phyloP scores from a whole-genome alignment of 495 filamentous ascomycete genomes.

The Penicillium riverlandense region DNA sequence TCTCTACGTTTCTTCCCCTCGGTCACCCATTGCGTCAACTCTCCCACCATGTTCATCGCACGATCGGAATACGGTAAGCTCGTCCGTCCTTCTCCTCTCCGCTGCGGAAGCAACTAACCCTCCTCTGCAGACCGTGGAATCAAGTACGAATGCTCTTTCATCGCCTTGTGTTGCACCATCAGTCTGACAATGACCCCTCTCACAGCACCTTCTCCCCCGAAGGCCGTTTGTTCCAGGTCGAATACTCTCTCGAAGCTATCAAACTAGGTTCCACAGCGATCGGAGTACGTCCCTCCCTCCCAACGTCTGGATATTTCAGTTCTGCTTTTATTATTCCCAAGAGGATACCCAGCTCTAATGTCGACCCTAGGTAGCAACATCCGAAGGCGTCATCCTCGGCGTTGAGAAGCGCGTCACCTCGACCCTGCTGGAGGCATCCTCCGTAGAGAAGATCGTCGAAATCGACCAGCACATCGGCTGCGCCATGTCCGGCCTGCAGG shows the following conservation, averaged over 20 bases:
- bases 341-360: constrained; percentile 8
- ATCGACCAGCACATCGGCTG: constrained; percentile 98
- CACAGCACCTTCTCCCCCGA: constrained; percentile 97
- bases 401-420: constrained; percentile 99
- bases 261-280: constrained; percentile 98
- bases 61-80: constrained; percentile 97
- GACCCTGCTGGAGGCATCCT: constrained; percentile 90
- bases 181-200: constrained; percentile 20
- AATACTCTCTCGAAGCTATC: constrained; percentile 99
- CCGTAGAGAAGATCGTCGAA: constrained; percentile 98
- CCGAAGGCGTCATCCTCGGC: constrained; percentile 87
- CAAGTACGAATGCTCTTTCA: constrained; percentile 58
- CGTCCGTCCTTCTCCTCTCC: constrained; percentile 10
- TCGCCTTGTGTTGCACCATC: neutral
- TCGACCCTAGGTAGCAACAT: constrained; percentile 66
- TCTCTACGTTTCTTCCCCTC: no score
- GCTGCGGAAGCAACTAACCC: constrained; percentile 25
- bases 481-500: constrained; percentile 96
- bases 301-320: neutral
- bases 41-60: constrained; percentile 92
- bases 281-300: constrained; percentile 54
- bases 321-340: neutral
- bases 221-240: constrained; percentile 99
- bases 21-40: no score
- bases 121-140: constrained; percentile 81